A percentile compares a stretch with the other conserved stretches of the same genome.
These are phyloP conservation scores for Sindora glabra DNA, from an alignment of 306 rosid genomes.

Conservation along the genomic window DNA sequence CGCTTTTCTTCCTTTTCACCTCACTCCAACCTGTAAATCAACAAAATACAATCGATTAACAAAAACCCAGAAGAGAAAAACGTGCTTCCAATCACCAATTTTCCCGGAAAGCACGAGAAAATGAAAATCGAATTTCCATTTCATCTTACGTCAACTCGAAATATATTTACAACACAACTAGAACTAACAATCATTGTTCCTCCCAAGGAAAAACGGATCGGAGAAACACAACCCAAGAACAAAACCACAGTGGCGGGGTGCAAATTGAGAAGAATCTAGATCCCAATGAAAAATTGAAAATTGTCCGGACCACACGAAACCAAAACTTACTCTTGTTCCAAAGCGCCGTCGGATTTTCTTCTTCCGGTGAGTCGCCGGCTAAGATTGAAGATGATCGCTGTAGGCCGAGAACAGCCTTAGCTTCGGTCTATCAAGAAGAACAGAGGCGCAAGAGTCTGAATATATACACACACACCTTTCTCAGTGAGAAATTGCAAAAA, in stretches of 20 bases:
- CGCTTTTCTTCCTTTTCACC: conserved; percentile 18
- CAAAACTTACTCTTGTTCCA: conserved; percentile 16
- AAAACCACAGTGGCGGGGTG: conserved; percentile 7
- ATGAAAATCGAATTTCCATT: too few relatives aligned
- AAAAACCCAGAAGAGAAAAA: background rate
- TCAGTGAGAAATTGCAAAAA: conserved; percentile 1
- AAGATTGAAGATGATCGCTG: background rate
- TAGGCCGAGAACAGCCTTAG: background rate
- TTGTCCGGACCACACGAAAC: background rate
- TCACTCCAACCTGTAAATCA: conserved; percentile 28
- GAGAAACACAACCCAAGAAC: background rate
- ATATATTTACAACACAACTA: background rate
- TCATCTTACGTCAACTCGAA: background rate
- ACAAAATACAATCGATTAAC: background rate
- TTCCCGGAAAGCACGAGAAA: background rate
- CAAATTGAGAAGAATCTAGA: background rate
- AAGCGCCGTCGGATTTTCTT: background rate
- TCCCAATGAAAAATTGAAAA: conserved; percentile 1
- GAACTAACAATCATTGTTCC: conserved; percentile 1
- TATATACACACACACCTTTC: background rate
- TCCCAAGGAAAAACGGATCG: conserved; percentile 33
- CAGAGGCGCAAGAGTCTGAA: background rate
- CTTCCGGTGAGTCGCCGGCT: background rate
- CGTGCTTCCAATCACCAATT: background rate
- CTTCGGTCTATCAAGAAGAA: background rate